phyloP scores from a whole-genome alignment of 2,329 filamentous ascomycete genomes.

The Zasmidium citrigriseum region DNA sequence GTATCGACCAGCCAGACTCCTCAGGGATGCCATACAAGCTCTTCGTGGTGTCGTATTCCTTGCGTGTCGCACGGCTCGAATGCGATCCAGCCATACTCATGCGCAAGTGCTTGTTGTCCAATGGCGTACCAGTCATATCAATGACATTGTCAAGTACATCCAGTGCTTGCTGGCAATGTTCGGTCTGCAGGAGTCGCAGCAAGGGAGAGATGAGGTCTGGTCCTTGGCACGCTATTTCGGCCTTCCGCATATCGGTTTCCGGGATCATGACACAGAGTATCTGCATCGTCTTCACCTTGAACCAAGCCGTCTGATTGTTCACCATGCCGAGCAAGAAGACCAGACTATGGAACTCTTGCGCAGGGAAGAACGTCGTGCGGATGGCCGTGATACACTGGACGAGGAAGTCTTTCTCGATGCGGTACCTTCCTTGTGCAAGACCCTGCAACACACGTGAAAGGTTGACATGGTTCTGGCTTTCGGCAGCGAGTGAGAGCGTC shows the following conservation, averaged over 20 bases:
- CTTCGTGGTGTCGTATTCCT: conserved; percentile 92
- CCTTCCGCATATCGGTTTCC: conserved; percentile 88
- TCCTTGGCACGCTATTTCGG: conserved; percentile 85
- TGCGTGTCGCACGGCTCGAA: conserved; percentile 75
- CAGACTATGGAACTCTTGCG: conserved; percentile 79
- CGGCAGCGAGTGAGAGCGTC: conserved; percentile 70
- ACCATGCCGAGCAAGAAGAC: conserved; percentile 89
- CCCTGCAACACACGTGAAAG: conserved; percentile 70
- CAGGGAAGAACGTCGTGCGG: conserved; percentile 75
- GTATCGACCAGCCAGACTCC: conserved; percentile 93
- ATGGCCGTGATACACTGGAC: conserved; percentile 72
- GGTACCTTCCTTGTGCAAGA: conserved; percentile 68
- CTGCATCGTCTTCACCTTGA: conserved; percentile 90
- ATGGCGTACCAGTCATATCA: conserved; percentile 80
- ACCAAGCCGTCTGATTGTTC: conserved; percentile 85
- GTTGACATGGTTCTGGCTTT: conserved; percentile 67
- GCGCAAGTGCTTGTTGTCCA: conserved; percentile 90
- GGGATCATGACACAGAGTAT: conserved; percentile 83
- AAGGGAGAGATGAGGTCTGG: conserved; percentile 94
- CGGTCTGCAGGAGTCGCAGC: conserved; percentile 83
- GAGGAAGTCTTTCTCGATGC: conserved; percentile 73
- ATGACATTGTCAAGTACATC: conserved; percentile 93
- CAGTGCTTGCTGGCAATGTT: conserved; percentile 89
- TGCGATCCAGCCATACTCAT: conserved; percentile 97
- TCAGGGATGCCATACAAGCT: conserved; percentile 97